Base-by-base conservation (phyloP, 176 grass and related monocot species). In the Miscanthus lutarioriparius region DNA sequence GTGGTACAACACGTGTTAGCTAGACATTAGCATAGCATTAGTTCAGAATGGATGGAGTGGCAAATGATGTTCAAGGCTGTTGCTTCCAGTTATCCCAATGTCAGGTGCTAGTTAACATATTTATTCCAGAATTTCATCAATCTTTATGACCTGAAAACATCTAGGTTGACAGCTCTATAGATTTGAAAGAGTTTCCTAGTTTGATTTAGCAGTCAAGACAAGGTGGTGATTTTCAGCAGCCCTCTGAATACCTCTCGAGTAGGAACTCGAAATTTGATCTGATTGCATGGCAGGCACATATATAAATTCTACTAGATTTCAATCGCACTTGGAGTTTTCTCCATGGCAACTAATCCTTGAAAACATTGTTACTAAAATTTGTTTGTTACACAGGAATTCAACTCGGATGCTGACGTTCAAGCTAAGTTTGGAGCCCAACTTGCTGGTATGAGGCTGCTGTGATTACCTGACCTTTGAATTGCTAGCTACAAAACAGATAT, bases 401-500 rank as follows among this genome's bases (percentile, higher is more conserved):
- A 90, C 38, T 1, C 36, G 0, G 79, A 82, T 45, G 83, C 78
- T 38, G 88, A 90, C 64, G 72, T 67, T 64, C 78, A 90, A n/a
- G 78, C 88, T 36, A 86, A 90, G 79, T 78, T 82, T 77, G 88
- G 83, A 23, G 72, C 63, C 49, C 72, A 81, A 76, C 88, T 89
- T 82, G 51, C 77, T 81, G 87, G 82, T 89, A 85, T 25, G 49
- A 10, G 59, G 80, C 23, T 58, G 1, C n/a, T 62, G 7, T 20
- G 27, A 19, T 35, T 70, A 76, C 22, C 56, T 63, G 30, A 63
- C 39, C 38, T 76, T n/a, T 43, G 5, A 58, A 43, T 25, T 27
- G 38, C 20, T 83, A 43, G 28, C 20, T 72, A 20, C 28, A 84
- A 37, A 74, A 49, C 14, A 3, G 8, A 20, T 22, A 48, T 63